Base-by-base conservation (phyloP, 345 rosid species). In the Anacardium occidentale region DNA sequence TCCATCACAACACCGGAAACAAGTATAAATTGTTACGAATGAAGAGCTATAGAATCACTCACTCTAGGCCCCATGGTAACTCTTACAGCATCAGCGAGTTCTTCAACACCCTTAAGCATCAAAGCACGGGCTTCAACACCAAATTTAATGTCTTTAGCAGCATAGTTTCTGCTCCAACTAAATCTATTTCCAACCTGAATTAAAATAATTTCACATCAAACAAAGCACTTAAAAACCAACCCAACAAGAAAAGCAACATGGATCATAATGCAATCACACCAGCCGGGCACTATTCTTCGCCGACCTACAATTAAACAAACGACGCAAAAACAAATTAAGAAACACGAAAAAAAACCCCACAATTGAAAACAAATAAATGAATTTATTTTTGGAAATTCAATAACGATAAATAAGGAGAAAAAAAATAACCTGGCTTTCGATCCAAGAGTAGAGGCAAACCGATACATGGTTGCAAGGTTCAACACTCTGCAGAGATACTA, bases 51-150 rank as follows among this genome's bases (percentile, higher is more conserved):
- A 14, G 44, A 40, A 26, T n/a, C 12, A 14, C 48, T 29, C n/a
- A 88, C 95, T 81, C 88, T 88, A 21, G 95, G 92, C 25, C 92
- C 94, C 92, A 87, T 87, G 61, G 94, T 89, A 65, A 89, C 92
- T 75, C 72, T 77, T 47, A 89, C 91, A 15, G 90, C 86, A 76
- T 87, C 89, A 25, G 89, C 91, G 26, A 89, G 85, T 64, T 89
- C 91, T 62, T 85, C 90, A 21, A 85, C 91, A n/a, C 94, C 91
- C 60, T 69, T 83, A 52, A 89, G 91, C 94, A 89, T 87, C 78
- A 83, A 40, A 64, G 90, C 90, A 4, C 94, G 81, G 20, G 91
- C 91, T 40, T 89, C 90, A 17, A 90, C 92, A 0, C 92, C 88
- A 48, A 88, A 86, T 68, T 29, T 81, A 3, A 85, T 86, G 32